Evolutionary conservation across 2,329 filamentous ascomycete species (phyloP).

Genomic region (Fusarium virguliforme): DNA sequence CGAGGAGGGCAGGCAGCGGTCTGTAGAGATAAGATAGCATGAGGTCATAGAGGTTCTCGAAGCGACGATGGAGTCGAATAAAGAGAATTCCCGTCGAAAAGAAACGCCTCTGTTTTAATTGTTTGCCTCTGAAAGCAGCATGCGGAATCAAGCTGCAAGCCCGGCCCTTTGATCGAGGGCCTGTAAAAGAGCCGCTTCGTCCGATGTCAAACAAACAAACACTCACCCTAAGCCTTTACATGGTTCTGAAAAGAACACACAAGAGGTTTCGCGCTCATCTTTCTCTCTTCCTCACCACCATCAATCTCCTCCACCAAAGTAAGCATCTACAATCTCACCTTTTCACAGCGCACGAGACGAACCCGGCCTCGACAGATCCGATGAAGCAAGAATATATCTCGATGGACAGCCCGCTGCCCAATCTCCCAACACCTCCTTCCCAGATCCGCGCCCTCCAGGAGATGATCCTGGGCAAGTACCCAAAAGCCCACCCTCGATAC

Average conservation of each 20-base stretch:
- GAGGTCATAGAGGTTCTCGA: neutral
- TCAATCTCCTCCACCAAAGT: neutral
- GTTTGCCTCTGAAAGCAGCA: no score
- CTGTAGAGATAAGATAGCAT: constrained; percentile 4
- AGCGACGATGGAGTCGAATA: neutral
- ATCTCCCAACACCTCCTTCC: neutral
- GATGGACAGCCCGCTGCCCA: neutral
- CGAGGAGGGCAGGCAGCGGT: neutral
- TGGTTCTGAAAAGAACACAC: no score
- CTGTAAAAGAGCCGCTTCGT: no score
- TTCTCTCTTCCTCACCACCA: neutral
- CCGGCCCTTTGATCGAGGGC: no score
- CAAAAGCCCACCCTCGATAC: no score
- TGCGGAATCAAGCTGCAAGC: no score
- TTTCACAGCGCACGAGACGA: no score
- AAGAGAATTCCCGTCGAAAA: neutral
- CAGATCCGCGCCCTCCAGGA: constrained; percentile 1
- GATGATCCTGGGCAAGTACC: neutral
- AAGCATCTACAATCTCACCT: neutral
- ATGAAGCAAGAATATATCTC: neutral
- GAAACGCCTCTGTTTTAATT: no score
- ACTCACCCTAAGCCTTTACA: no score
- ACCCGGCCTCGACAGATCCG: neutral
- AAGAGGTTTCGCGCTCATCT: no score
- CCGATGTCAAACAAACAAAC: no score